Conservation (phyloP, 2,329 filamentous ascomycete species). For the Xylaria digitata region DNA sequence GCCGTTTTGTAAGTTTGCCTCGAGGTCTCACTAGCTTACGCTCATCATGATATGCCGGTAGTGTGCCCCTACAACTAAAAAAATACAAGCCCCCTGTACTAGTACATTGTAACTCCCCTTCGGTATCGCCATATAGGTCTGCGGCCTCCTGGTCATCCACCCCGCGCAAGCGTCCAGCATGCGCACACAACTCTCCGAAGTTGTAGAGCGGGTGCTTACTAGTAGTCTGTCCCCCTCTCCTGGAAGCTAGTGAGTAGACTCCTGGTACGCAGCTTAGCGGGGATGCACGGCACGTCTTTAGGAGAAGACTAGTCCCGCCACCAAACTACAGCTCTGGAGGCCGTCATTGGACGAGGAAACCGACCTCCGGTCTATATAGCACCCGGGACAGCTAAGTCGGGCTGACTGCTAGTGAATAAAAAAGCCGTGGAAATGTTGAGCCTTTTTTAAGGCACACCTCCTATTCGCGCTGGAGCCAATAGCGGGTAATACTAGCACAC, state of each 20-base stretch:
- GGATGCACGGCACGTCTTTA: neutral
- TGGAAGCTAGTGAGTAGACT: neutral
- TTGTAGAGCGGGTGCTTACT: too few relatives aligned
- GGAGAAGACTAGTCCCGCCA: neutral
- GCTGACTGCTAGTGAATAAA: constrained; percentile 5
- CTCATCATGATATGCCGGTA: constrained; percentile 7
- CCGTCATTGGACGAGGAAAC: constrained; percentile 3
- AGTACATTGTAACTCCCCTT: neutral
- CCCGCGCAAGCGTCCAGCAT: constrained; percentile 10
- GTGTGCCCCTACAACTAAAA: too few relatives aligned
- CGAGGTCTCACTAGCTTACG: neutral
- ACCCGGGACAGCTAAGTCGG: neutral
- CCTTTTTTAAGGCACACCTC: neutral
- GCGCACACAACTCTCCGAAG: too few relatives aligned
- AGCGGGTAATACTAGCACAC: constrained; percentile 16
- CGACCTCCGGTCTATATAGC: neutral
- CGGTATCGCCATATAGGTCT: neutral
- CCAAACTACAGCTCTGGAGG: neutral
- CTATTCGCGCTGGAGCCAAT: constrained; percentile 14
- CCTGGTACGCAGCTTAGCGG: constrained; percentile 4
- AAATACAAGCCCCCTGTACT: constrained; percentile 2
- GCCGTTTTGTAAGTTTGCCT: too few relatives aligned
- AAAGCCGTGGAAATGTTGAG: neutral
- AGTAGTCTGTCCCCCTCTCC: too few relatives aligned
- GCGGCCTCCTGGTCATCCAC: neutral